Conservation (phyloP, 495 filamentous ascomycete genomes). For the Penicillium mononematosum region DNA sequence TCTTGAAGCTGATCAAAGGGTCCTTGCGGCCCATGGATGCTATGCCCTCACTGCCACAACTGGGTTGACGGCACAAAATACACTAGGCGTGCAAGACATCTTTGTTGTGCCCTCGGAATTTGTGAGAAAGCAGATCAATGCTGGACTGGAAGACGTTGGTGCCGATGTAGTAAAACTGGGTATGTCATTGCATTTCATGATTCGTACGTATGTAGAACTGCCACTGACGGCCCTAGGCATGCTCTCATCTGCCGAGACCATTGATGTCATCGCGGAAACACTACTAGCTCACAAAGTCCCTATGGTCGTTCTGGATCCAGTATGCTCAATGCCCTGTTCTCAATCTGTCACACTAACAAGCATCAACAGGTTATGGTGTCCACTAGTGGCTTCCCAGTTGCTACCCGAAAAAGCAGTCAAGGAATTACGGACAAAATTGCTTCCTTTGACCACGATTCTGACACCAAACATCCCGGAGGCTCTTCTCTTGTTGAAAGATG, state of each 20-base stretch:
- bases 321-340: constrained; percentile 35
- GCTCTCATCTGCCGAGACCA: constrained; percentile 77
- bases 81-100: constrained; percentile 76
- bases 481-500: constrained; percentile 62
- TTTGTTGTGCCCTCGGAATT: constrained; percentile 77
- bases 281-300: constrained; percentile 59
- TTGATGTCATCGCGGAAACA: constrained; percentile 69
- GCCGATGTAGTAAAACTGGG: constrained; percentile 91
- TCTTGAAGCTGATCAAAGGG: constrained; percentile 96
- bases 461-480: constrained; percentile 96
- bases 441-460: constrained; percentile 75
- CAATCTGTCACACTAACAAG: constrained; percentile 11
- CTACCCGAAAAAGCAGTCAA: constrained; percentile 68
- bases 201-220: not conserved
- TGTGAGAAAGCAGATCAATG: constrained; percentile 79
- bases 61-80: constrained; percentile 93
- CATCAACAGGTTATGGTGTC: constrained; percentile 80
- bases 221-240: constrained; percentile 60
- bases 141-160: constrained; percentile 76
- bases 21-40: constrained; percentile 84
- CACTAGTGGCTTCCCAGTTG: constrained; percentile 75
- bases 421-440: constrained; percentile 60
- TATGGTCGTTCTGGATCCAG: constrained; percentile 79
- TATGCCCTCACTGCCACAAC: constrained; percentile 98
- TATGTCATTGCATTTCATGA: constrained; percentile 35